Evolutionary conservation across 2,329 filamentous ascomycete species (phyloP).

Genomic region (Aspergillus piperis): DNA sequence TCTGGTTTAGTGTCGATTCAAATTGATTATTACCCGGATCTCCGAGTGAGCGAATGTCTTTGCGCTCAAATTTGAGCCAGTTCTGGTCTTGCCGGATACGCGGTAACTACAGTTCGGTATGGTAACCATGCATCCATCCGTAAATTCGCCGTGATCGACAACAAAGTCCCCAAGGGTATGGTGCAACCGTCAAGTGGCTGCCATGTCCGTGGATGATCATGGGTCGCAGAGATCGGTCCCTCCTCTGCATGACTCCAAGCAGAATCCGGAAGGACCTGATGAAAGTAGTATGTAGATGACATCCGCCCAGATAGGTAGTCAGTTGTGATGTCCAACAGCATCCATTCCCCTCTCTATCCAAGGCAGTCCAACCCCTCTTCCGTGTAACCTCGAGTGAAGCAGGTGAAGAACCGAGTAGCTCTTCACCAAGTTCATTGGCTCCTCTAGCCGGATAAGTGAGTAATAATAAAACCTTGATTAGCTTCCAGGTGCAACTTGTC

Average conservation of each 20-base stretch:
- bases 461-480: background rate
- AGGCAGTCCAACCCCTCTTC: background rate
- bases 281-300: background rate
- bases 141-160: background rate
- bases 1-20: slow-evolving; percentile 1
- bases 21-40: background rate
- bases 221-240: background rate
- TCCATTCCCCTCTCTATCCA: background rate
- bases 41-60: background rate
- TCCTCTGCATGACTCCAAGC: background rate
- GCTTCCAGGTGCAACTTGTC: background rate
- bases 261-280: slow-evolving; percentile 1
- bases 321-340: background rate
- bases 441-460: background rate
- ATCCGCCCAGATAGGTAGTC: background rate
- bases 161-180: background rate
- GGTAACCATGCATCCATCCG: background rate
- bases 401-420: background rate
- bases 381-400: background rate
- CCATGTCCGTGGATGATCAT: background rate
- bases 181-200: slow-evolving; percentile 5
- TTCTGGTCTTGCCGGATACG: background rate
- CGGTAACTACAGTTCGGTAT: background rate
- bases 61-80: background rate
- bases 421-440: too few species aligned